A percentile compares a stretch with the other conserved stretches of the same genome.
These are phyloP conservation scores for Umbelopsis sp. DNA, from an alignment of 192 early-diverging fungal species.

Conservation along the genomic window DNA sequence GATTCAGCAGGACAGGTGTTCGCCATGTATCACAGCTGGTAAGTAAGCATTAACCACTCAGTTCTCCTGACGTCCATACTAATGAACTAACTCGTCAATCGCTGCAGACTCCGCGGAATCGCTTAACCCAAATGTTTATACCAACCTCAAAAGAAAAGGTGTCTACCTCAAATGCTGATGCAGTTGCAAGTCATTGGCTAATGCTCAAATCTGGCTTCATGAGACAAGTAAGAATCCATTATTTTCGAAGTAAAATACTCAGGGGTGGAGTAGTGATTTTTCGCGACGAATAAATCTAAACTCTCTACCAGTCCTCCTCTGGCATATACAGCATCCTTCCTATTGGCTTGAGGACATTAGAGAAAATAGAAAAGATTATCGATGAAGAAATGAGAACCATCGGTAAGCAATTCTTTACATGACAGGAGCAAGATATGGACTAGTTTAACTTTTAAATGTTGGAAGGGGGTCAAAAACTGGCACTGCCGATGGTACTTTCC, in stretches of 20 bases:
- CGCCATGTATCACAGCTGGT: background rate
- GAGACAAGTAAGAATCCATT: slow-evolving; percentile 58
- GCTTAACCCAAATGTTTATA: slow-evolving; percentile 37
- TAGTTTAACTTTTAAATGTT: background rate
- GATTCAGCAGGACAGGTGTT: background rate
- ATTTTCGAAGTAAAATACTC: no score
- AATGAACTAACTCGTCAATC: background rate
- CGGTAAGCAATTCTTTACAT: slow-evolving; percentile 38
- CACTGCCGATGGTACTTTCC: slow-evolving; percentile 67
- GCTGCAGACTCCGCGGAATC: slow-evolving; percentile 21
- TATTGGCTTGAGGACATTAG: slow-evolving; percentile 71
- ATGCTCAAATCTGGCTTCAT: slow-evolving; percentile 72
- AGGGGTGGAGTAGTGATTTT: no score
- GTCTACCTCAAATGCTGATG: slow-evolving; percentile 4
- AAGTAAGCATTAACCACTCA: background rate
- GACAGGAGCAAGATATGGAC: background rate
- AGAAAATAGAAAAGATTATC: slow-evolving; percentile 79
- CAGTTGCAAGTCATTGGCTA: slow-evolving; percentile 50
- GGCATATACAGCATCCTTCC: slow-evolving; percentile 87
- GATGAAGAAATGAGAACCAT: slow-evolving; percentile 78
- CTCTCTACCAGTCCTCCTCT: slow-evolving; percentile 73
- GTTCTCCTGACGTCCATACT: background rate
- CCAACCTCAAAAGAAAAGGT: slow-evolving; percentile 41
- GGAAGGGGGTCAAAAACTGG: slow-evolving; percentile 68
- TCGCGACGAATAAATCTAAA: no score